Evolutionary conservation across 1,139 yeast genomes (phyloP).

Genomic region (Saccharomyces hybrid): DNA sequence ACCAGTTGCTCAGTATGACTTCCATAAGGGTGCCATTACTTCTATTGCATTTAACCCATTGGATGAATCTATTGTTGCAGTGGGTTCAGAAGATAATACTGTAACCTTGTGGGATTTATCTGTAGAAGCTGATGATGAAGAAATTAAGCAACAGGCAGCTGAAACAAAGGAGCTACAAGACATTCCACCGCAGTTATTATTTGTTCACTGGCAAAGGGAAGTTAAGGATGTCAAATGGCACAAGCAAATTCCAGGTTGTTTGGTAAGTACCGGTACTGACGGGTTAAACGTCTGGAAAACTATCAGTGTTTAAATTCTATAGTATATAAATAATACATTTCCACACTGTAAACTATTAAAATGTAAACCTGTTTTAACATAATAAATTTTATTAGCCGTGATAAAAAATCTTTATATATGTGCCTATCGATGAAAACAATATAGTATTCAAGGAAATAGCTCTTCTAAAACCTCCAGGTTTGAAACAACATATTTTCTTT

Average conservation of each 20-base stretch:
- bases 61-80: conserved; percentile 93
- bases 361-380: background rate
- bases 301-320: conserved; percentile 58
- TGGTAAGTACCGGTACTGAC: conserved; percentile 92
- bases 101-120: conserved; percentile 97
- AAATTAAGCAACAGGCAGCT: conserved; percentile 62
- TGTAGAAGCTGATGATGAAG: conserved; percentile 95
- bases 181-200: conserved; percentile 91
- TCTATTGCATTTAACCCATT: conserved; percentile 91
- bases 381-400: background rate
- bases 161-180: conserved; percentile 75
- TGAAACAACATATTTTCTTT: conserved; percentile 19
- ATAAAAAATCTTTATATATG: no score
- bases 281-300: conserved; percentile 96
- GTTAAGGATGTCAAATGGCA: conserved; percentile 99
- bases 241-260: conserved; percentile 89
- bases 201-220: conserved; percentile 97
- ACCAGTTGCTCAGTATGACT: conserved; percentile 88
- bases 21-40: conserved; percentile 91
- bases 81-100: conserved; percentile 92
- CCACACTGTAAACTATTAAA: background rate
- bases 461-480: conserved; percentile 17
- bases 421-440: no score
- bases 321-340: background rate
- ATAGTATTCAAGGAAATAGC: conserved; percentile 2